Conservation (phyloP, 495 filamentous ascomycete genomes). For the Oidiodendron maius region DNA sequence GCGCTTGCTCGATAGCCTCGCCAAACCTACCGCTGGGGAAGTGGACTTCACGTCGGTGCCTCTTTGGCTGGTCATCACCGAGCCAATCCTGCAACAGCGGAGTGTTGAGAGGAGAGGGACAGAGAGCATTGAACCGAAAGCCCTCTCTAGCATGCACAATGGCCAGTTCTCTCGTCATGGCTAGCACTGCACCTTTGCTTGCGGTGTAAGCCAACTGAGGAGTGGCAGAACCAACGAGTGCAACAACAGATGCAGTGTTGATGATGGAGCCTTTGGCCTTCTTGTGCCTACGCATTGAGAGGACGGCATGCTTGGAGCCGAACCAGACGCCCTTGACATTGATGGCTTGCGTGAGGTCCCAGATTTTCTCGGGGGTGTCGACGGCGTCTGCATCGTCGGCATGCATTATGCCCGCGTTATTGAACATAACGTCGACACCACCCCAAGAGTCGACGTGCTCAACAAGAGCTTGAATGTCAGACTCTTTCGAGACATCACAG, state of each 20-base stretch:
- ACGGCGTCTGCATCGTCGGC: slow-evolving; percentile 79
- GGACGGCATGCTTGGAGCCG: slow-evolving; percentile 87
- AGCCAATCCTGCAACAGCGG: slow-evolving; percentile 91
- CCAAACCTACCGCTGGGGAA: slow-evolving; percentile 95
- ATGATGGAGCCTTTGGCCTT: slow-evolving; percentile 81
- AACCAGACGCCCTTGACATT: slow-evolving; percentile 99
- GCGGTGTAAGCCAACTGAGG: slow-evolving; percentile 95
- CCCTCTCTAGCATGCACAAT: slow-evolving; percentile 83
- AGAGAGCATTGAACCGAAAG: slow-evolving; percentile 84
- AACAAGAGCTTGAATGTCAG: slow-evolving; percentile 65
- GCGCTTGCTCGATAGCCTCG: slow-evolving; percentile 91
- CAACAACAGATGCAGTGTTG: slow-evolving; percentile 93
- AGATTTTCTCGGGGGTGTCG: slow-evolving; percentile 81
- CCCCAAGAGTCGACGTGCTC: slow-evolving; percentile 74
- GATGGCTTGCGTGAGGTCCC: slow-evolving; percentile 90
- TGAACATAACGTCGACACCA: slow-evolving; percentile 94
- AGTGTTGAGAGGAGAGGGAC: slow-evolving; percentile 86
- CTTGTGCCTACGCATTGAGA: slow-evolving; percentile 69
- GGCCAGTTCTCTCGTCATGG: slow-evolving; percentile 73
- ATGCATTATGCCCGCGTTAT: slow-evolving; percentile 99
- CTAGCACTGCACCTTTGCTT: slow-evolving; percentile 89
- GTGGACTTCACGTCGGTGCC: slow-evolving; percentile 81
- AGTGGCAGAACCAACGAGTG: slow-evolving; percentile 86
- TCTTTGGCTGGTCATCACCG: slow-evolving; percentile 81
- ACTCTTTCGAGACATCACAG: slow-evolving; percentile 64